A percentile compares a stretch with the other conserved stretches of the same genome.
Evolutionary conservation across 768 basidiomycete species (phyloP).

Genomic region (Boletus rubropictus): DNA sequence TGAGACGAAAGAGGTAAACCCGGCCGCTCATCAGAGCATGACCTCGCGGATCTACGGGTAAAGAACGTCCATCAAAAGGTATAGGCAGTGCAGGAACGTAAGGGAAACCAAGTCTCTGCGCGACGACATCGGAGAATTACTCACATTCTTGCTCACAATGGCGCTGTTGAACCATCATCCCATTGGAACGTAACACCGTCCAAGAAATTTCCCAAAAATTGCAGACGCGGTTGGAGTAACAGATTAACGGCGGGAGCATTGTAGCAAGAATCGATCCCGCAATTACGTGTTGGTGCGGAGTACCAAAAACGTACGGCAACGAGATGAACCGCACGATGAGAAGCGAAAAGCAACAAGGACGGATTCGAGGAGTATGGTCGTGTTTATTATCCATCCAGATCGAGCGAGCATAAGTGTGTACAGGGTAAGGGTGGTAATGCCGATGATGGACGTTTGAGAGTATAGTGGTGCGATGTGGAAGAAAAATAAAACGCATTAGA

Average conservation of each 20-base stretch:
- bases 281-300: conserved; percentile 25
- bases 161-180: conserved; percentile 37
- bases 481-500: conserved; percentile 26
- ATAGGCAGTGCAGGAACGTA: not conserved
- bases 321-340: conserved; percentile 7
- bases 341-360: conserved; percentile 2
- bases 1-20: not conserved
- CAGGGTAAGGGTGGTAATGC: conserved; percentile 11
- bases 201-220: conserved; percentile 9
- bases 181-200: not conserved
- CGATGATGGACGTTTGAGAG: conserved; percentile 1
- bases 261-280: conserved; percentile 20
- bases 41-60: conserved; percentile 44
- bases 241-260: conserved; percentile 5
- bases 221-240: conserved; percentile 2
- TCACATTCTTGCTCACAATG: conserved; percentile 66
- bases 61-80: not conserved
- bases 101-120: not conserved
- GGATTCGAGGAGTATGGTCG: conserved; percentile 6
- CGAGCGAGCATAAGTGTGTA: conserved; percentile 18
- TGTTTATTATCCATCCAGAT: conserved; percentile 17
- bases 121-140: conserved; percentile 28
- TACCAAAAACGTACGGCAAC: conserved; percentile 24
- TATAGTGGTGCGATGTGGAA: conserved; percentile 15
- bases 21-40: conserved; percentile 37